Evolutionary conservation across 140 eudicot species (phyloP), one percentile per base, ranked within the genome.

Genomic region (Eryngium alpinum): DNA sequence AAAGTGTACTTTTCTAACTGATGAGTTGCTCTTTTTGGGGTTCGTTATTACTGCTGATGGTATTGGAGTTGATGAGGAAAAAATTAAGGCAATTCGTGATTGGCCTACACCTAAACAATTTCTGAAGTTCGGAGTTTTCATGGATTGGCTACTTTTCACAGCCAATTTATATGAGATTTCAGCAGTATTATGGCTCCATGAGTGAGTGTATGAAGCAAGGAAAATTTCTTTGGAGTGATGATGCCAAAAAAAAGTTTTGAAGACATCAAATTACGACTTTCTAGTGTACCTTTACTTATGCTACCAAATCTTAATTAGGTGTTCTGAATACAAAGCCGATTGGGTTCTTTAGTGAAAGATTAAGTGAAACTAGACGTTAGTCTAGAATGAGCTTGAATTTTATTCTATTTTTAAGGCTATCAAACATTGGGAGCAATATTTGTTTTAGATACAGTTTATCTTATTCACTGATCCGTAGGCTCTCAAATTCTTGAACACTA

Each of bases 381-480:
- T 29, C 29, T 43, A 75, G 1, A 74, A 82, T 46, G 74, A 82
- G 19, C 28, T 19, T 5, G 84, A 82, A 29, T 82, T 82, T 13
- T 82, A 56, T 57, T 81, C 69, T 17, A 10, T 82, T 7, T 33
- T 75, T 4, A 10, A 24, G 5, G 33, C 81, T 21, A 4, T 82
- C 5, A 63, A 60, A 31, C 51, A 76, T 43, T 82, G 77, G 69
- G 72, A 52, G 12, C 77, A 75, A 6, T 82, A 82, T n/a, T 25
- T 82, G 0, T 24, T 59, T 10, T 12, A 10, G 0, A 9, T 29
- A 46, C 76, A 32, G 19, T 69, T 62, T 32, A 17, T 49, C 7
- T 50, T 82, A 22, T 31, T 76, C n/a, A 12, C 77, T 3, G 81
- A 82, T 49, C 85, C 63, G 10, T 50, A 82, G 31, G 71, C 53